Base-by-base conservation (phyloP, 495 filamentous ascomycete species). In the Friedmanniomyces endolithicus region DNA sequence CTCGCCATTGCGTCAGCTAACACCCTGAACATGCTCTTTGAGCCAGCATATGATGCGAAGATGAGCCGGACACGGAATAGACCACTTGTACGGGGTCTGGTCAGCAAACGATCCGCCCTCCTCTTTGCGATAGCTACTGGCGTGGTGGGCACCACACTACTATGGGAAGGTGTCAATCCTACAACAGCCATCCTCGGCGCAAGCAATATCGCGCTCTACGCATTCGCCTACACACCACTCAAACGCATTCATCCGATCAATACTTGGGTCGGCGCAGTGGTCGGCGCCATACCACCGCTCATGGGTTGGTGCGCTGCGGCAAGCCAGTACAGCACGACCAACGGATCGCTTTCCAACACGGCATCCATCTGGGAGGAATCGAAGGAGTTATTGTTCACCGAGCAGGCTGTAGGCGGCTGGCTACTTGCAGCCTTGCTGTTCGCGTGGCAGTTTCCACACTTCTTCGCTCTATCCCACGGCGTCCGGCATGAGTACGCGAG, bases 301-400 rank as follows among this genome's bases (percentile, higher is more conserved):
- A 98, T 98, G 92, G 92, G 92, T 63, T 98, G 92, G 92, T 83
- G 90, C 14, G 92, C 92, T 0, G 92, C 90, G 1, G 86, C 86
- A 0, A 89, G 88, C 43, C 87, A 94, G 69, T 84, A 78, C 41
- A 88, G 89, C n/a, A 84, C 82, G 0, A 81, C 80, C 1, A 82
- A 78, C 53, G 78, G 77, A 52, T 61, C 58, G 11, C 7, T 39
- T 78, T 75, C 49, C 37, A 29, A 43, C 27, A 34, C 22, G 14
- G 39, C 16, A 2, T 34, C 53, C 11, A 48, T 61, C 6, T 45
- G 34, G 37, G 48, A 25, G 11, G 62, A 61, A 33, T 24, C 44
- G 39, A 47, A 77, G 22, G 89, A 95, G 53, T 79, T 96, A 29
- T 77, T 98, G 0, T 78, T 85, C 60, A 77, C 79, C 17, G 73